phyloP scores from a whole-genome alignment of 2,329 filamentous ascomycete species.

The Epichloe aotearoae region DNA sequence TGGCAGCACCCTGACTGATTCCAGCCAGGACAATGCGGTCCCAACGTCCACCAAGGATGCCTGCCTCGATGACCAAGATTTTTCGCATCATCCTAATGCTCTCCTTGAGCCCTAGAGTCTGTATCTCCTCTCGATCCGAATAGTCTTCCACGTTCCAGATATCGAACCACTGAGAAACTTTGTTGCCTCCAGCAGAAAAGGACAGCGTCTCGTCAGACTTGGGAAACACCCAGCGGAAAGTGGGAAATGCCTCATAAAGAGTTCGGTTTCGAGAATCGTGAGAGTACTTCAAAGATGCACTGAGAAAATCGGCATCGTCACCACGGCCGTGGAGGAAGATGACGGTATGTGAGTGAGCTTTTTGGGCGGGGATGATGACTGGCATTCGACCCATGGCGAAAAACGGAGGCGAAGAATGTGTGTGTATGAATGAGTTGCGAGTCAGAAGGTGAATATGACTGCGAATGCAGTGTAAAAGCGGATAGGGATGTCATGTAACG shows the following conservation, averaged over 20 bases:
- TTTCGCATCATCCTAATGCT: constrained; percentile 20
- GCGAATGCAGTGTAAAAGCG: background rate
- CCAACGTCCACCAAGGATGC: constrained; percentile 21
- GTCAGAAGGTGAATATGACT: background rate
- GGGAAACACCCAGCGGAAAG: constrained; percentile 37
- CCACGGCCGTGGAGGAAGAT: constrained; percentile 34
- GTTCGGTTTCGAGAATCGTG: constrained; percentile 18
- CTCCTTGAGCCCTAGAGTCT: constrained; percentile 26
- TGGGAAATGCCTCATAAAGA: constrained; percentile 27
- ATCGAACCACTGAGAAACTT: constrained; percentile 37
- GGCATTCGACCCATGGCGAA: background rate
- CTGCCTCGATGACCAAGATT: constrained; percentile 23
- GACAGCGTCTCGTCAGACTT: constrained; percentile 22
- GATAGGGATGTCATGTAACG: background rate
- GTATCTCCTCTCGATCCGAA: constrained; percentile 27
- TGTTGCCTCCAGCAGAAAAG: constrained; percentile 10
- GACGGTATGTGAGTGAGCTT: constrained; percentile 26
- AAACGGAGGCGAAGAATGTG: background rate
- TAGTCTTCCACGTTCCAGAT: constrained; percentile 30
- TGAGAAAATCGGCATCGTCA: constrained; percentile 23
- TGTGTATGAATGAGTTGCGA: background rate
- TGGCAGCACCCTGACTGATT: constrained; percentile 33
- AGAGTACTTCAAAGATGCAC: constrained; percentile 16
- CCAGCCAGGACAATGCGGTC: constrained; percentile 29
- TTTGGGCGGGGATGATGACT: background rate